Conservation (phyloP, 495 filamentous ascomycete genomes). For the Trichoderma parareesei region DNA sequence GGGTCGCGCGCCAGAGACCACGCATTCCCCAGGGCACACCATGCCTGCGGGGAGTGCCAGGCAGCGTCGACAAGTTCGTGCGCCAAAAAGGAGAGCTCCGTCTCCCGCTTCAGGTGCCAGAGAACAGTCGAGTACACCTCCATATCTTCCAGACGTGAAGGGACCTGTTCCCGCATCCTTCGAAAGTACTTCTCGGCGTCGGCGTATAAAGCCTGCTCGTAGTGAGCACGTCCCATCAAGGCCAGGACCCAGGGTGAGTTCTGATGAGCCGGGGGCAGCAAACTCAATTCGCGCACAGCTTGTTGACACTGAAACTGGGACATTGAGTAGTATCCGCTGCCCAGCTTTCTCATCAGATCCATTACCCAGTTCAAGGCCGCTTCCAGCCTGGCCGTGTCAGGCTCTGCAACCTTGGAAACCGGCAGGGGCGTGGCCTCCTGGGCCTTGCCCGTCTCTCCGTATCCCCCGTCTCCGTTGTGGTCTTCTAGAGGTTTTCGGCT, state of each 20-base stretch:
- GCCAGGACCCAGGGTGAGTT: conserved; percentile 94
- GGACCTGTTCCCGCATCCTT: conserved; percentile 64
- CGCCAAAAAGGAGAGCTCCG: conserved; percentile 82
- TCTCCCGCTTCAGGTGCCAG: conserved; percentile 89
- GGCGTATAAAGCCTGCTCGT: conserved; percentile 75
- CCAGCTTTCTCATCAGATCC: conserved; percentile 75
- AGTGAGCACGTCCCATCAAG: conserved; percentile 80
- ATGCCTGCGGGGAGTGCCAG: conserved; percentile 83
- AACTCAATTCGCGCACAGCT: conserved; percentile 61
- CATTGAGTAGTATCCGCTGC: conserved; percentile 65
- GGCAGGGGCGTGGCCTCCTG: conserved; percentile 26
- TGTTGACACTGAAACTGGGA: conserved; percentile 70
- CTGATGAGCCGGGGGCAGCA: conserved; percentile 63
- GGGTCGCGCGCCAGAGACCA: conserved; percentile 94
- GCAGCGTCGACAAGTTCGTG: conserved; percentile 82
- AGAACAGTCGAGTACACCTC: conserved; percentile 96
- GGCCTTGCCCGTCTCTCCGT: conserved; percentile 44
- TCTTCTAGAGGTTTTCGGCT: conserved; percentile 66
- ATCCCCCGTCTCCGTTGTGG: conserved; percentile 54
- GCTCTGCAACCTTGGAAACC: conserved; percentile 36
- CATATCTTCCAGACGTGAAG: conserved; percentile 82
- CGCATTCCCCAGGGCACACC: conserved; percentile 91
- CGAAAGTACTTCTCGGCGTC: conserved; percentile 82
- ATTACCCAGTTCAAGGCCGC: conserved; percentile 71
- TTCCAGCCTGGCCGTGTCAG: conserved; percentile 49